Conservation (phyloP, 1,139 yeast species). For the Kodamaea fungicola region DNA sequence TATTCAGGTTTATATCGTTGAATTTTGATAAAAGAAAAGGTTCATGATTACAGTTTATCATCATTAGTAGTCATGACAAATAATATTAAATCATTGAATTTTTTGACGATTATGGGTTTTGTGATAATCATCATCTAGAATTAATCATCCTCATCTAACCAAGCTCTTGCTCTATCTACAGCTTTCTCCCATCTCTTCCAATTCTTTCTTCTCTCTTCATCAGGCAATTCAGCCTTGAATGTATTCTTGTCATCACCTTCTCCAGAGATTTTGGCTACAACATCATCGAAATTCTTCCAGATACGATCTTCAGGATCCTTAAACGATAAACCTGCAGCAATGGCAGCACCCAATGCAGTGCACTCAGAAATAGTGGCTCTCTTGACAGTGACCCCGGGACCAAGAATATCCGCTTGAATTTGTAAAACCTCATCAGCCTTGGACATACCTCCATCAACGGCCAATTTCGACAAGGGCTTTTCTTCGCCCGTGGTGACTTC, state of each 20-base stretch:
- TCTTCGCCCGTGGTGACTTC: constrained; percentile 37
- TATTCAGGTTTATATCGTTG: too few relatives aligned
- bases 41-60: too few relatives aligned
- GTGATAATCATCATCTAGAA: neutral
- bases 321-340: constrained; percentile 84
- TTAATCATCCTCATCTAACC: constrained; percentile 52
- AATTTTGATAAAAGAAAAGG: too few relatives aligned
- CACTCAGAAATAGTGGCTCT: constrained; percentile 85
- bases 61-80: too few relatives aligned
- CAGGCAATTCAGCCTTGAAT: constrained; percentile 59
- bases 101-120: neutral
- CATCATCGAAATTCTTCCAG: constrained; percentile 77
- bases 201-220: constrained; percentile 55
- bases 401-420: constrained; percentile 87
- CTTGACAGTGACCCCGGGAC: constrained; percentile 79
- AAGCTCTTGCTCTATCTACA: constrained; percentile 69
- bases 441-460: constrained; percentile 96
- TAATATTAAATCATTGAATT: too few relatives aligned
- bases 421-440: constrained; percentile 90
- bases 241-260: constrained; percentile 35
- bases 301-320: constrained; percentile 56
- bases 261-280: constrained; percentile 31
- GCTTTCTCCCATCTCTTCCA: constrained; percentile 86
- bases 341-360: constrained; percentile 95
- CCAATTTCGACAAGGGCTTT: constrained; percentile 52